phyloP scores from a whole-genome alignment of 495 filamentous ascomycete species.

The Poronia punctata region DNA sequence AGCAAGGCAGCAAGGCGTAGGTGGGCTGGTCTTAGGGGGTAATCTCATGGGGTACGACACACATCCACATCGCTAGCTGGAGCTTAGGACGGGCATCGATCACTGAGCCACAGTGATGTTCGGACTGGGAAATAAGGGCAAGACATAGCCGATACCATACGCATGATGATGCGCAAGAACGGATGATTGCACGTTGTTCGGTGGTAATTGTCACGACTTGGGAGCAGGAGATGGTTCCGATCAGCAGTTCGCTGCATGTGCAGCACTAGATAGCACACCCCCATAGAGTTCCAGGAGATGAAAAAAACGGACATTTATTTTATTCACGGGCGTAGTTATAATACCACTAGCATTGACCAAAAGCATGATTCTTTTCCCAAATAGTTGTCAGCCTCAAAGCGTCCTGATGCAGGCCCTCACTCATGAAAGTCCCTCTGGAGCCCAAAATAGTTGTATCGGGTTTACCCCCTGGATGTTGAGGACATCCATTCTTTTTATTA shows the following conservation, averaged over 20 bases:
- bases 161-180: constrained; percentile 11
- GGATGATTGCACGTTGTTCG: constrained; percentile 12
- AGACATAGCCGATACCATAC: no score
- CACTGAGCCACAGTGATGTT: constrained; percentile 17
- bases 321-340: no score
- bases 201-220: constrained; percentile 16
- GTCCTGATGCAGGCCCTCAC: no score
- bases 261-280: constrained; percentile 30
- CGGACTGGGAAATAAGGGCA: constrained; percentile 15
- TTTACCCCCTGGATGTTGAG: no score
- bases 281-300: constrained; percentile 25
- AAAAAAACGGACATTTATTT: no score
- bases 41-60: constrained; percentile 1
- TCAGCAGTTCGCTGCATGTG: constrained; percentile 21
- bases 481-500: no score
- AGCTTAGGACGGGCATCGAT: constrained; percentile 6
- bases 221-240: constrained; percentile 6
- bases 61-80: neutral
- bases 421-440: no score
- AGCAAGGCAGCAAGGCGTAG: constrained; percentile 1
- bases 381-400: no score
- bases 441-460: no score
- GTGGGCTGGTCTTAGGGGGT: neutral
- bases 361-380: no score
- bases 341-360: no score